phyloP scores from a whole-genome alignment of 129 eudicot genomes.

The Flaveria trinervia region DNA sequence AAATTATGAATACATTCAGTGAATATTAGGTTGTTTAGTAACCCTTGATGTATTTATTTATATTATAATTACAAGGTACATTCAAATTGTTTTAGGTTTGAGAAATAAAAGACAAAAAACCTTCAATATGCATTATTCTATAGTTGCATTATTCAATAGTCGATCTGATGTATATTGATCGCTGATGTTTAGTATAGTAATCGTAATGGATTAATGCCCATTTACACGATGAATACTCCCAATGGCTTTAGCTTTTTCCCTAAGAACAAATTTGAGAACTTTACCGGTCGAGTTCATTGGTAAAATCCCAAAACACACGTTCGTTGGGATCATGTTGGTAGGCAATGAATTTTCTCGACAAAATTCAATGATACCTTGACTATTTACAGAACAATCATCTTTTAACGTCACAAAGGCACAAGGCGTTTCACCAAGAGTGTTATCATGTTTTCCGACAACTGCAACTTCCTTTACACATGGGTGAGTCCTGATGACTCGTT shows the following conservation, averaged over 20 bases:
- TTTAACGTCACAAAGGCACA: conserved; percentile 63
- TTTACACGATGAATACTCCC: not conserved
- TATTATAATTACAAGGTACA: no score
- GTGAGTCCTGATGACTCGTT: conserved; percentile 50
- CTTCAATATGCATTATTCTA: no score
- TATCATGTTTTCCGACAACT: conserved; percentile 50
- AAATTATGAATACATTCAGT: no score
- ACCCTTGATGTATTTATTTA: no score
- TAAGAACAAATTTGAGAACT: conserved; percentile 55
- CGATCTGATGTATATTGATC: no score
- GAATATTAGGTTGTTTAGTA: no score
- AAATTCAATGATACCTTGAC: conserved; percentile 37
- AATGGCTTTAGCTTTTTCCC: conserved; percentile 42
- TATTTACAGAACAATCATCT: conserved; percentile 30
- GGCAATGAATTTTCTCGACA: conserved; percentile 47
- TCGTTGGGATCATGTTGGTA: conserved; percentile 41
- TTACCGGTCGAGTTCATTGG: conserved; percentile 66
- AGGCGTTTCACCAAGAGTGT: conserved; percentile 44
- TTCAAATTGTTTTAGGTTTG: no score
- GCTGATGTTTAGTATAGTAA: no score
- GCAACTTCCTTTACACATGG: conserved; percentile 58
- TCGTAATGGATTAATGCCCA: no score
- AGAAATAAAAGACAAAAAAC: no score
- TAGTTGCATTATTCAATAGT: no score
- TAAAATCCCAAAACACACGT: conserved; percentile 41